These are phyloP conservation scores for Rhizopus delemar DNA, from an alignment of 371 early-diverging fungal species.

Conservation along the genomic window DNA sequence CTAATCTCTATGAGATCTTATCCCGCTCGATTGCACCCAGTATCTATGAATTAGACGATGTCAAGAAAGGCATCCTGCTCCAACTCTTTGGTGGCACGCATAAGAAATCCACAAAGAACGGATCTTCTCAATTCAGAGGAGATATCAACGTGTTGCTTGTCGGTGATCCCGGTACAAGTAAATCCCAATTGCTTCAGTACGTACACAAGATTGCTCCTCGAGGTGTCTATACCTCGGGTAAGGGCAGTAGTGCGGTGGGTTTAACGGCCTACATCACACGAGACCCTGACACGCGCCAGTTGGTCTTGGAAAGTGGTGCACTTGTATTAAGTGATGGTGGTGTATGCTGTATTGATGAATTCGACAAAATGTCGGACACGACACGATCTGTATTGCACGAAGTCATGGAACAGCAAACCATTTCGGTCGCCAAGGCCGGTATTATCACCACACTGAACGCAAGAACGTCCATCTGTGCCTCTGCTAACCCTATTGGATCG, in stretches of 20 bases:
- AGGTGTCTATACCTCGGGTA: constrained; percentile 99
- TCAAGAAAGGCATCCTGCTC: constrained; percentile 96
- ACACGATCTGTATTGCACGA: constrained; percentile 98
- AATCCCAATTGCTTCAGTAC: constrained; percentile 96
- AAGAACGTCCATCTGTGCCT: constrained; percentile 96
- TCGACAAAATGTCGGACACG: constrained; percentile 98
- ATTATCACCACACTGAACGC: constrained; percentile 99
- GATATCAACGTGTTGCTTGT: constrained; percentile 98
- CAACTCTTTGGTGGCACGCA: constrained; percentile 99
- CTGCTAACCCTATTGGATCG: constrained; percentile 97
- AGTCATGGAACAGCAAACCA: constrained; percentile 99
- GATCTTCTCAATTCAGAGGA: constrained; percentile 79
- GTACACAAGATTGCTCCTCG: constrained; percentile 96
- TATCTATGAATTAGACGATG: constrained; percentile 96
- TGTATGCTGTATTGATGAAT: constrained; percentile 99
- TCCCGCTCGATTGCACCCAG: constrained; percentile 93
- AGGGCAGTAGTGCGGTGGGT: constrained; percentile 99
- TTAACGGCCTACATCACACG: constrained; percentile 98
- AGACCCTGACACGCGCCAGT: constrained; percentile 96
- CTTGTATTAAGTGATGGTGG: constrained; percentile 98
- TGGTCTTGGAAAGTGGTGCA: constrained; percentile 99
- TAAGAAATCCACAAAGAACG: constrained; percentile 71
- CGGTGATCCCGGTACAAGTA: constrained; percentile 99
- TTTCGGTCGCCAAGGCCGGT: constrained; percentile 99
- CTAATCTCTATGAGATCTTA: constrained; percentile 80